A percentile compares a stretch with the other conserved stretches of the same genome.
phyloP scores from a whole-genome alignment of 1,284 basidiomycete species.

The Peniophora sp. region DNA sequence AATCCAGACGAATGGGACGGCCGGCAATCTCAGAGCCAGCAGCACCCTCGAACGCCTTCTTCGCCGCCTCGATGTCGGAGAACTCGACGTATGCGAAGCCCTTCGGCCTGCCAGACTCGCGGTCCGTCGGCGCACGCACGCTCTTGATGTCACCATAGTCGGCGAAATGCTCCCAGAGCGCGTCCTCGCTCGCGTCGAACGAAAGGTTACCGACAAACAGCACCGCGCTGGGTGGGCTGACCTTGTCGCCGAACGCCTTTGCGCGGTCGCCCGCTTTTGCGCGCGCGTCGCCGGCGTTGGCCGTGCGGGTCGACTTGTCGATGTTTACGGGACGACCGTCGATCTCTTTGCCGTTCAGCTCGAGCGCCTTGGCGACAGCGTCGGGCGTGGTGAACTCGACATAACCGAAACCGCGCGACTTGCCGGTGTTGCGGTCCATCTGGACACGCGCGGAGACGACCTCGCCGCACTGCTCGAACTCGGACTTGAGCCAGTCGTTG shows the following conservation, averaged over 20 bases:
- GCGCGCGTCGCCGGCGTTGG: slow-evolving; percentile 38
- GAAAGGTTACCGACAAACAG: slow-evolving; percentile 92
- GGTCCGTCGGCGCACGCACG: slow-evolving; percentile 90
- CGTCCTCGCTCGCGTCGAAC: slow-evolving; percentile 77
- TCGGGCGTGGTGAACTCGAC: slow-evolving; percentile 83
- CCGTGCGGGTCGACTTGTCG: slow-evolving; percentile 65
- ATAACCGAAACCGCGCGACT: slow-evolving; percentile 91
- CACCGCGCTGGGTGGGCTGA: slow-evolving; percentile 66
- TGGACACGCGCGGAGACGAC: slow-evolving; percentile 85
- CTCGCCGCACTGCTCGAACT: slow-evolving; percentile 87
- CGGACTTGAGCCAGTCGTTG: slow-evolving; percentile 90
- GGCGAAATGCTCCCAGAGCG: slow-evolving; percentile 87
- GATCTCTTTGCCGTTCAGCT: slow-evolving; percentile 77
- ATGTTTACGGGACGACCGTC: slow-evolving; percentile 88
- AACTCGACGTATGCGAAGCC: slow-evolving; percentile 98
- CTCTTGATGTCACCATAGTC: slow-evolving; percentile 86
- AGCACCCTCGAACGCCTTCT: slow-evolving; percentile 70
- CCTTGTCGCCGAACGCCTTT: slow-evolving; percentile 67
- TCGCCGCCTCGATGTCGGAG: slow-evolving; percentile 72
- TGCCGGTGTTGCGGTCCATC: slow-evolving; percentile 84
- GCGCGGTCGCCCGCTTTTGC: slow-evolving; percentile 60
- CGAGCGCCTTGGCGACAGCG: slow-evolving; percentile 72
- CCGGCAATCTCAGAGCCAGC: slow-evolving; percentile 81
- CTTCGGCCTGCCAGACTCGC: slow-evolving; percentile 86
- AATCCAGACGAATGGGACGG: slow-evolving; percentile 81